phyloP scores from a whole-genome alignment of 352 stramenopile genomes.

The Phytopythium litorale region DNA sequence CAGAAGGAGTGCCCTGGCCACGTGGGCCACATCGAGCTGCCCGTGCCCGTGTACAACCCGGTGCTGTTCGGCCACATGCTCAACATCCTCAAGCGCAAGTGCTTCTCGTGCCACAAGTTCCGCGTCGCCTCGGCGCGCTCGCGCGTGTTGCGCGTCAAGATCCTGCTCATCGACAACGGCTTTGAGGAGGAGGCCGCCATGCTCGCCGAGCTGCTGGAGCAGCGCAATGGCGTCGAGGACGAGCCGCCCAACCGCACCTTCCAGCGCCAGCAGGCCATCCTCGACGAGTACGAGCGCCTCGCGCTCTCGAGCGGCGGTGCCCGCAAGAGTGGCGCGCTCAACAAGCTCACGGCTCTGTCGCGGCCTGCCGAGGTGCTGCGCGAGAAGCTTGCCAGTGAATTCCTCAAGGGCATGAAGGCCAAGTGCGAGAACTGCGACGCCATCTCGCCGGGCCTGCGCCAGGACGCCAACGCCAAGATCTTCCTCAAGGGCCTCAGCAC shows the following conservation, averaged over 20 bases:
- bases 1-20: conserved; percentile 97
- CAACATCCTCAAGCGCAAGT: conserved; percentile 97
- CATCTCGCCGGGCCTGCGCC: conserved; percentile 93
- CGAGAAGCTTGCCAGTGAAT: conserved; percentile 83
- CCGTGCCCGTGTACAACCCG: conserved; percentile 97
- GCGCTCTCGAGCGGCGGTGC: conserved; percentile 47
- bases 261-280: conserved; percentile 79
- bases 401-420: conserved; percentile 90
- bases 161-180: conserved; percentile 90
- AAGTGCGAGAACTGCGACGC: conserved; percentile 98
- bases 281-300: conserved; percentile 88
- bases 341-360: conserved; percentile 33
- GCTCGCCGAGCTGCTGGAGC: conserved; percentile 77
- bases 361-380: conserved; percentile 69
- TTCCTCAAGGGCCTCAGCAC: conserved; percentile 92
- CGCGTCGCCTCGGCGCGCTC: conserved; percentile 68
- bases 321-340: conserved; percentile 20
- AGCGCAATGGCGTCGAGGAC: conserved; percentile 85
- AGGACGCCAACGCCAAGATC: conserved; percentile 97
- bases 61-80: conserved; percentile 95
- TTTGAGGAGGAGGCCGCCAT: conserved; percentile 76
- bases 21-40: conserved; percentile 98
- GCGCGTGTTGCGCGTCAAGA: conserved; percentile 86
- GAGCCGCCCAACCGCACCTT: conserved; percentile 66
- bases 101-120: conserved; percentile 98